Evolutionary conservation across 805 yeast genomes (phyloP).

Genomic region (Yueomyces sp.): DNA sequence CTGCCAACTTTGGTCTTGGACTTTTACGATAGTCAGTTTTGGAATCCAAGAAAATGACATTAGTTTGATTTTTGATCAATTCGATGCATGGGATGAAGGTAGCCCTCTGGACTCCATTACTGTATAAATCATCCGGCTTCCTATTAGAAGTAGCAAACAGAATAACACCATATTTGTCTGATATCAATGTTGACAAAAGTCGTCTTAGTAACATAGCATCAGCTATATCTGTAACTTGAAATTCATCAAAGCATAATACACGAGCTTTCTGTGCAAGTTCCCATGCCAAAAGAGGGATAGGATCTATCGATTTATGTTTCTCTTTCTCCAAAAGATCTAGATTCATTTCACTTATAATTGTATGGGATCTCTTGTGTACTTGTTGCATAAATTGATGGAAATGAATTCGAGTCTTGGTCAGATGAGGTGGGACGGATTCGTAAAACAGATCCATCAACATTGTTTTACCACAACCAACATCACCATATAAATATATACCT

Average conservation of each 20-base stretch:
- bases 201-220: constrained; percentile 93
- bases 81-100: constrained; percentile 88
- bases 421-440: constrained; percentile 61
- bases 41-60: constrained; percentile 70
- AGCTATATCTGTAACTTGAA: constrained; percentile 96
- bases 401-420: constrained; percentile 73
- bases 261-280: constrained; percentile 68
- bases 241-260: constrained; percentile 88
- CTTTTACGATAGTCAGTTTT: constrained; percentile 90
- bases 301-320: constrained; percentile 48
- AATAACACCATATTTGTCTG: constrained; percentile 68
- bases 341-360: constrained; percentile 52
- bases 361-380: constrained; percentile 77
- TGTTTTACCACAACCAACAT: constrained; percentile 97
- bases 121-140: constrained; percentile 85
- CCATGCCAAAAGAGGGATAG: constrained; percentile 71
- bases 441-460: constrained; percentile 96
- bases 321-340: constrained; percentile 15
- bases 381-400: constrained; percentile 97
- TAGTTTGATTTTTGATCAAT: constrained; percentile 55
- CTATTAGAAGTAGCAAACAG: constrained; percentile 91
- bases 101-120: constrained; percentile 87
- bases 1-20: constrained; percentile 69
- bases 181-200: constrained; percentile 49
- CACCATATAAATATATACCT: constrained; percentile 91